Evolutionary conservation across 148 eudicot species (phyloP).

Genomic region (Tetragonia tetragonoides): DNA sequence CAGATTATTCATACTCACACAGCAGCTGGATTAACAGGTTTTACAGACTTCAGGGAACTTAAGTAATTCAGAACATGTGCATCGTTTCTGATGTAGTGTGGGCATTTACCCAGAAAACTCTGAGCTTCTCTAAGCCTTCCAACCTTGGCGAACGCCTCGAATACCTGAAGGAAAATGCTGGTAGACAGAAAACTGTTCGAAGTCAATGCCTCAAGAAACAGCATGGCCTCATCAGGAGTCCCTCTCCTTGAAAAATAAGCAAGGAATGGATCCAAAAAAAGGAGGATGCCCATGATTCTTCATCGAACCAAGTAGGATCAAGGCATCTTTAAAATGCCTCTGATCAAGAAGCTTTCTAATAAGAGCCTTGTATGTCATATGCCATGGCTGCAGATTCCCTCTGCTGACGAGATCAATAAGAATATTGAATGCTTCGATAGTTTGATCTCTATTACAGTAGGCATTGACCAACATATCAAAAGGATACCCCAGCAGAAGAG

Average conservation of each 20-base stretch:
- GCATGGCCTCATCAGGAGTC: conserved; percentile 56
- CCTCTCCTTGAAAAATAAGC: conserved; percentile 53
- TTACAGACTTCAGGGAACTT: conserved; percentile 38
- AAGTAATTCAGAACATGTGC: conserved; percentile 77
- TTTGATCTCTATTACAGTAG: conserved; percentile 49
- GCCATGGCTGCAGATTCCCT: conserved; percentile 44
- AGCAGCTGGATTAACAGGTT: conserved; percentile 24
- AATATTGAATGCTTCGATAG: conserved; percentile 54
- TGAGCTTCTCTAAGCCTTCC: conserved; percentile 71
- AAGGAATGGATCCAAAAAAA: conserved; percentile 55
- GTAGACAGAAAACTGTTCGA: conserved; percentile 53
- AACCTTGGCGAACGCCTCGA: conserved; percentile 60
- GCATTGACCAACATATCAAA: conserved; percentile 51
- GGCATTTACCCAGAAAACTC: conserved; percentile 60
- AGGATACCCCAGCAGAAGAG: conserved; percentile 45
- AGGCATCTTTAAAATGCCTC: conserved; percentile 52
- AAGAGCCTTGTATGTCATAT: conserved; percentile 58
- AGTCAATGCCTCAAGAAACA: conserved; percentile 53
- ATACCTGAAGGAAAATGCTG: conserved; percentile 41
- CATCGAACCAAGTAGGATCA: conserved; percentile 58
- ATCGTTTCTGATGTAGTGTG: conserved; percentile 51
- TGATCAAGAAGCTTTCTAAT: conserved; percentile 54
- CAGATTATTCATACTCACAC: neutral
- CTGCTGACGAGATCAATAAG: conserved; percentile 45
- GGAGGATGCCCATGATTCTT: conserved; percentile 80